Conservation (phyloP, 495 filamentous ascomycete genomes). For the Pyrenula aspistea region DNA sequence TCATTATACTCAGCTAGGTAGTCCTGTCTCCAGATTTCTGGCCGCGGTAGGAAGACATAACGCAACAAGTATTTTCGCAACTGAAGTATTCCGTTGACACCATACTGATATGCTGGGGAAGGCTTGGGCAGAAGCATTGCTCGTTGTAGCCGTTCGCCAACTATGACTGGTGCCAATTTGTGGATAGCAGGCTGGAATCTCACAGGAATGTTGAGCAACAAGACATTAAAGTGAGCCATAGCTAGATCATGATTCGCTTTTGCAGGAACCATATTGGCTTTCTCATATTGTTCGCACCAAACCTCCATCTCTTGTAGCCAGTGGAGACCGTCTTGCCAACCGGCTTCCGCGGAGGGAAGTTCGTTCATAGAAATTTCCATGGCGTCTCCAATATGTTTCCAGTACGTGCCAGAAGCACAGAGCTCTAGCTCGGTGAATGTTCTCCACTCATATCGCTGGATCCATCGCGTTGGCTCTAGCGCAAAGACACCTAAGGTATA, state of each 20-base stretch:
- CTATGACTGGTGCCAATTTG: slow-evolving; percentile 26
- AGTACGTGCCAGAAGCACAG: slow-evolving; percentile 26
- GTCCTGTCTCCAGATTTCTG: slow-evolving; percentile 1
- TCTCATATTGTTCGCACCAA: slow-evolving; percentile 37
- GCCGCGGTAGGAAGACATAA: slow-evolving; percentile 34
- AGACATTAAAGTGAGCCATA: slow-evolving; percentile 27
- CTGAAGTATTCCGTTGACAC: slow-evolving; percentile 30
- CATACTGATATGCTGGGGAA: slow-evolving; percentile 14
- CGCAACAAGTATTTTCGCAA: slow-evolving; percentile 31
- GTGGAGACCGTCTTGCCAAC: slow-evolving; percentile 38
- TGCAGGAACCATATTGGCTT: slow-evolving; percentile 33
- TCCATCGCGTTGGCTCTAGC: slow-evolving; percentile 25
- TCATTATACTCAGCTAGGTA: slow-evolving; percentile 1
- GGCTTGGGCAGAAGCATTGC: slow-evolving; percentile 33
- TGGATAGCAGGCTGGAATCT: slow-evolving; percentile 19
- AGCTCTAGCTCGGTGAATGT: slow-evolving; percentile 20
- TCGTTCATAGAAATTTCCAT: slow-evolving; percentile 8
- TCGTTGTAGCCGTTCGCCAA: slow-evolving; percentile 35
- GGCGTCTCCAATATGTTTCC: slow-evolving; percentile 25
- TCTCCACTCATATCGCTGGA: slow-evolving; percentile 29
- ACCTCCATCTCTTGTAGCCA: slow-evolving; percentile 35
- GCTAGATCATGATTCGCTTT: slow-evolving; percentile 24
- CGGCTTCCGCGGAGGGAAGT: slow-evolving; percentile 22
- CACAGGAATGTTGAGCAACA: slow-evolving; percentile 31
- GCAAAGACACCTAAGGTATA: slow-evolving; percentile 31